Evolutionary conservation across 805 yeast species (phyloP), one percentile per base, ranked within the genome.

Genomic region (Ogataea neopini): DNA sequence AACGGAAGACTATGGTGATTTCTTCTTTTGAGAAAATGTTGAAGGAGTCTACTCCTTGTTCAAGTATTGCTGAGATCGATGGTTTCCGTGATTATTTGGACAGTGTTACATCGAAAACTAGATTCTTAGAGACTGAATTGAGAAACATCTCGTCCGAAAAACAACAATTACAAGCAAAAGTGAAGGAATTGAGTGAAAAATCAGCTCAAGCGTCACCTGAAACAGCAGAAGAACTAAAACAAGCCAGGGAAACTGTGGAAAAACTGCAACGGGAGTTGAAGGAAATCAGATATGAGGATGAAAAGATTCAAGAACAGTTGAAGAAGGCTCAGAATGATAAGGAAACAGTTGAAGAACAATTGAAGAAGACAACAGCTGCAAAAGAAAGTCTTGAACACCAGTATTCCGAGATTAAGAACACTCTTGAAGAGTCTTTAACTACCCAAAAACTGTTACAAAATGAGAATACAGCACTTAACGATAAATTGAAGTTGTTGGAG

Each of bases 31-130:
- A 89, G 60, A 80, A 71, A 47, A 77, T 86, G 11, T 68, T 92
- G 49, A 74, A 79, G 43, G 97, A 92, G 58, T 68, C 79, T 53
- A 91, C 97, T 0, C 98, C 98, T 0, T 76, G 88, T 42, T 75
- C 86, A 1, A 77, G 84, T 29, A 80, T 94, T 18, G 70, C 84
- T 0, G 96, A 92, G 60, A 80, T 85, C 1, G 87, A 81, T 8
- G 71, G 79, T 6, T 70, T 92, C 33, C 80, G 82, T 28, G 89
- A 84, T 34, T 91, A 83, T 64, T 73, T 92, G 42, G 72, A 74
- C 32, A 83, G 86, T 25, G 63, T 87, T 43, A 76, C 75, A 17
- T 73, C 79, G 43, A 86, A 86, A 59, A 80, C 77, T 26, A 71
- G 71, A 1, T 63, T 91, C 68, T 71, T 85, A 48, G 80, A 76